Evolutionary conservation across 2,329 filamentous ascomycete species (phyloP).

Genomic region (Aspergillus sojae): DNA sequence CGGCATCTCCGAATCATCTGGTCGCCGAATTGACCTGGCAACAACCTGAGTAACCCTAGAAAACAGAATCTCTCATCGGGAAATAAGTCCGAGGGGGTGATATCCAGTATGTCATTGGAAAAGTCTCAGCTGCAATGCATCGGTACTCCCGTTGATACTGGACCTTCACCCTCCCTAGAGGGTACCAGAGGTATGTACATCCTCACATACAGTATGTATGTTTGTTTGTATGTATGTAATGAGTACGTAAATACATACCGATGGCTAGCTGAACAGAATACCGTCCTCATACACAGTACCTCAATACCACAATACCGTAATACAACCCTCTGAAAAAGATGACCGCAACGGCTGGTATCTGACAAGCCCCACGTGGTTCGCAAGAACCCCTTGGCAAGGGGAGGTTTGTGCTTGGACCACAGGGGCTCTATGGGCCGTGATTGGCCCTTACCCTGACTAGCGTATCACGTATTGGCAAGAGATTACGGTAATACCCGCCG

Average conservation of each 20-base stretch:
- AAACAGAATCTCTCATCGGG: not conserved
- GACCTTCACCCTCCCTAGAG: too few species aligned
- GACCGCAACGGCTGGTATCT: conserved; percentile 20
- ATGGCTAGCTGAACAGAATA: too few species aligned
- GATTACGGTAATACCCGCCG: not conserved
- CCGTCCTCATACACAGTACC: not conserved
- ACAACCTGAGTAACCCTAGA: not conserved
- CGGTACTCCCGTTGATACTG: not conserved
- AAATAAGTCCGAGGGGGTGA: not conserved
- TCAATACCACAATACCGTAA: not conserved
- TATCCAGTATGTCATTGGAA: not conserved
- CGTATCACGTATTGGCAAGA: not conserved
- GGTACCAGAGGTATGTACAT: too few species aligned
- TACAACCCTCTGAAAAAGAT: too few species aligned
- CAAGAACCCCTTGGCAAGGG: conserved; percentile 17
- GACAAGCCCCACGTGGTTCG: conserved; percentile 19
- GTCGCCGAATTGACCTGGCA: not conserved
- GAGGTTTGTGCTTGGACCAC: conserved; percentile 20
- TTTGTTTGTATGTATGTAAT: too few species aligned
- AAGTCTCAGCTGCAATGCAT: not conserved
- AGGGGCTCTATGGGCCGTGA: not conserved
- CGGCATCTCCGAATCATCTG: not conserved
- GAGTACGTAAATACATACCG: too few species aligned
- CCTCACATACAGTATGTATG: too few species aligned
- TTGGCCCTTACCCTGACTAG: not conserved